A percentile compares a stretch with the other conserved stretches of the same genome.
Conservation (phyloP, 176 grass and related monocot species). For the Puya raimondii region DNA sequence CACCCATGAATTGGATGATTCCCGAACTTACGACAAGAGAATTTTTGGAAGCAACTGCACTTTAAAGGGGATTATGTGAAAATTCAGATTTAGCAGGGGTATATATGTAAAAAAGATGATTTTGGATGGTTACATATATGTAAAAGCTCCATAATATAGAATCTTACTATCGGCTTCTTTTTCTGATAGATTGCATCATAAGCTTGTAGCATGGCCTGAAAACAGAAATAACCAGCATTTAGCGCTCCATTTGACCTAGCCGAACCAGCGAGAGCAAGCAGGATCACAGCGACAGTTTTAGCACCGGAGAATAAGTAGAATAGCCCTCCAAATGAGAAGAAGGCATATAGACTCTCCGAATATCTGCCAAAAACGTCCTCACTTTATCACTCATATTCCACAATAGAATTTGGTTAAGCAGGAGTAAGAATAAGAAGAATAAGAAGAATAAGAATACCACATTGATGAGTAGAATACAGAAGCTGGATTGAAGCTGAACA, state of each 20-base stretch:
- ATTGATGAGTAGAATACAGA: slow-evolving; percentile 92
- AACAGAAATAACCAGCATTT: slow-evolving; percentile 99
- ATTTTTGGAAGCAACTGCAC: too few relatives aligned
- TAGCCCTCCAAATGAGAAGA: slow-evolving; percentile 75
- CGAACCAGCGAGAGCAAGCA: slow-evolving; percentile 88
- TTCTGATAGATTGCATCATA: slow-evolving; percentile 56
- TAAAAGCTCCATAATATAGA: not conserved
- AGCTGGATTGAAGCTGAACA: slow-evolving; percentile 89
- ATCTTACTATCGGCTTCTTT: slow-evolving; percentile 52
- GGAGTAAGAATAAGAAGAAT: not conserved
- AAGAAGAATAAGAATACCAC: slow-evolving; percentile 34
- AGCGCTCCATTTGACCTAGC: slow-evolving; percentile 89
- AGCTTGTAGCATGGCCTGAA: slow-evolving; percentile 60
- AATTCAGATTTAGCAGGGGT: too few relatives aligned
- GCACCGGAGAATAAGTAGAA: slow-evolving; percentile 84
- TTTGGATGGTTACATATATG: too few relatives aligned
- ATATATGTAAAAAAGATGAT: too few relatives aligned
- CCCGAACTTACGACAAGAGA: too few relatives aligned
- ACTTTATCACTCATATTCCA: not conserved
- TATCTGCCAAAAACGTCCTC: slow-evolving; percentile 45
- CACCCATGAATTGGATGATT: too few relatives aligned
- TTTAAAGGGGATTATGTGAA: too few relatives aligned
- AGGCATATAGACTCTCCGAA: slow-evolving; percentile 70
- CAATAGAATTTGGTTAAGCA: not conserved
- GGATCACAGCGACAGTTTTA: slow-evolving; percentile 59